A percentile compares a stretch with the other conserved stretches of the same genome.
Conservation (phyloP, 2,329 filamentous ascomycete genomes). For the Fusarium kyushuense region DNA sequence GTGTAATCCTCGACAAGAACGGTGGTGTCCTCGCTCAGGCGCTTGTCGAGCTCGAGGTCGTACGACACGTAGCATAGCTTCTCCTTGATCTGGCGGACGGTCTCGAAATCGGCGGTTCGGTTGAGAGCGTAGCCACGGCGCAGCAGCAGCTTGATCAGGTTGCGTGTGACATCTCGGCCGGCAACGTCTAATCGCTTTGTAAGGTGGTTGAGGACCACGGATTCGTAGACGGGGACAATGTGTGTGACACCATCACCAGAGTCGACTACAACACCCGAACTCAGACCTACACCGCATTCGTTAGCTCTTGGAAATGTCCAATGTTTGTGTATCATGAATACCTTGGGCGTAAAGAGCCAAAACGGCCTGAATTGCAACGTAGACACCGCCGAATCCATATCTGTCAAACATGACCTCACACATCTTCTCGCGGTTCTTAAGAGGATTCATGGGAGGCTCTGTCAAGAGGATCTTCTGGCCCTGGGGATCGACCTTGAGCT, state of each 20-base stretch:
- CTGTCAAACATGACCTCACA: conserved; percentile 99
- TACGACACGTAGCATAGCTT: conserved; percentile 99
- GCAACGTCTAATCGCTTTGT: conserved; percentile 95
- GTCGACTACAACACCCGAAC: conserved; percentile 97
- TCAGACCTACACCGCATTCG: conserved; percentile 70
- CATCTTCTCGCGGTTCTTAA: conserved; percentile 98
- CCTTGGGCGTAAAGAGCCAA: conserved; percentile 96
- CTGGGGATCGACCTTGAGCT: conserved; percentile 90
- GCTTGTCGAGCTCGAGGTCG: conserved; percentile 95
- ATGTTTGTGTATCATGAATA: conserved; percentile 52
- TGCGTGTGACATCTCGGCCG: conserved; percentile 96
- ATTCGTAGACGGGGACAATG: conserved; percentile 98
- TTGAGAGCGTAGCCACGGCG: conserved; percentile 96
- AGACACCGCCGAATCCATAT: conserved; percentile 95
- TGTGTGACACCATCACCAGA: conserved; percentile 98
- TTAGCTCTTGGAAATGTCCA: conserved; percentile 5
- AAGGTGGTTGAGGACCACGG: conserved; percentile 95
- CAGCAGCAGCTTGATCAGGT: conserved; percentile 93
- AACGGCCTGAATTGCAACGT: conserved; percentile 97
- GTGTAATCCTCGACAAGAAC: conserved; percentile 98
- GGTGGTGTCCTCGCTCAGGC: conserved; percentile 95
- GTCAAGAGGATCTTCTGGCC: conserved; percentile 98
- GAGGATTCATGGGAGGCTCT: conserved; percentile 96
- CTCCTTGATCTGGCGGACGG: conserved; percentile 98
- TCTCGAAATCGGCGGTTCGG: conserved; percentile 98